Evolutionary conservation across 225 moss, liverwort and hornwort genomes (phyloP), one percentile per base, ranked within the genome.

Genomic region (Marchantia polymorpha): DNA sequence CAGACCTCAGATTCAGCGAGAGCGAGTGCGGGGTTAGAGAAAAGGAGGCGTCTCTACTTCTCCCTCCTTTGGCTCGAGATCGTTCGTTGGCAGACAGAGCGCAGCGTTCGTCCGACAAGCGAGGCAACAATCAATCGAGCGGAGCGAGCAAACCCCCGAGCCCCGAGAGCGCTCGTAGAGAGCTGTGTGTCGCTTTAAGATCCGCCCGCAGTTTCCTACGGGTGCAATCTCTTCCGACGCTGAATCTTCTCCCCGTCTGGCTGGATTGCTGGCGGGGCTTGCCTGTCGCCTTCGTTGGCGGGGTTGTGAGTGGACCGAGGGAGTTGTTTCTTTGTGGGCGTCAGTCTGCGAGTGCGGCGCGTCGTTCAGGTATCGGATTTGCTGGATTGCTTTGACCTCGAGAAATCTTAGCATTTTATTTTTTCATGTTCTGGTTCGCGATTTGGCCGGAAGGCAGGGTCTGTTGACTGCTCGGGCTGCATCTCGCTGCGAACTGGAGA

Each of bases 171-270:
- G 69, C 69, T 69, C 19, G 69, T 39, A 69, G 47, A 53, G 73
- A 56, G 56, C 53, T 16, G 23, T 52, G 27, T 55, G 72, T 15
- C 72, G 72, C 72, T 72, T 72, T 25, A 72, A 52, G 25, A 25
- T 52, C 72, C 72, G 53, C 51, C 73, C 73, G 73, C 53, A 73
- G 12, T 73, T 73, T 73, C 27, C 53, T 73, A 54, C 53, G 27
- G 73, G 73, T 54, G 73, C 53, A 73, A 54, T 73, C 73, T 12
- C 5, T 25, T 72, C 25, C 10, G 51, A 25, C 51, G 72, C 72
- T 52, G 25, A 72, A 46, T 69, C 69, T 46, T 15, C 31, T 68
- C 25, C 30, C 30, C 39, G 39, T 2, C 39, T 39, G n/a, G n/a
- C n/a, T n/a, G n/a, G n/a, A n/a, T n/a, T n/a, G 39, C 39, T 39